These are phyloP conservation scores for Nicotiana knightiana DNA, from an alignment of 257 asterid species.

Conservation along the genomic window DNA sequence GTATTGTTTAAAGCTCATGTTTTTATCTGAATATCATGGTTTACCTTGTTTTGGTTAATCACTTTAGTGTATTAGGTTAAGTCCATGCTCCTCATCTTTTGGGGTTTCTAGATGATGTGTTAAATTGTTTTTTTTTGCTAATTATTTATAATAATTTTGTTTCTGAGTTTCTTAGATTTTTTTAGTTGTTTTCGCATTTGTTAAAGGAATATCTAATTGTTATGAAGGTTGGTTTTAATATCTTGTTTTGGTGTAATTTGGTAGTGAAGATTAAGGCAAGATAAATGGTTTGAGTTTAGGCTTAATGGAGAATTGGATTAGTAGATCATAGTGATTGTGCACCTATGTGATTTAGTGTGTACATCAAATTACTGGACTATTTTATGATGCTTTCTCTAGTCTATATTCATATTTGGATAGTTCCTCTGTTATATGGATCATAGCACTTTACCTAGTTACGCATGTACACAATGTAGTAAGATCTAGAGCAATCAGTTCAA, in stretches of 20 bases:
- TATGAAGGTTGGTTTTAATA: not conserved
- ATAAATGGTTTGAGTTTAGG: not conserved
- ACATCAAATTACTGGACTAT: not conserved
- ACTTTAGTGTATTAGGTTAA: not conserved
- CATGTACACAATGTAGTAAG: not conserved
- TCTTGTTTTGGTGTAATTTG: not conserved
- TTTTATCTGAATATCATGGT: not conserved
- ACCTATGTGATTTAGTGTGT: not conserved
- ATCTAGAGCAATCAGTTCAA: not conserved
- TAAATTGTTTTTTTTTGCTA: not conserved
- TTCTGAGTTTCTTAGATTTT: not conserved
- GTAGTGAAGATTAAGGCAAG: not conserved
- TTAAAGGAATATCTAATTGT: not conserved
- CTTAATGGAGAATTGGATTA: not conserved
- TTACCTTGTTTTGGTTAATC: not conserved
- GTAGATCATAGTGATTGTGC: not conserved
- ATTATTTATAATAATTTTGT: too few relatives aligned
- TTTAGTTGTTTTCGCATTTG: not conserved
- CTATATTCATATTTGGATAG: not conserved
- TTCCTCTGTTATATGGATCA: not conserved
- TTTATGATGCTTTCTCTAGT: not conserved
- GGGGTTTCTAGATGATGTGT: not conserved
- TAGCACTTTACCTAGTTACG: not conserved
- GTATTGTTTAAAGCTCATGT: not conserved
- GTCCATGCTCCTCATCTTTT: not conserved